phyloP scores from a whole-genome alignment of 139 green algal species.

The Tetradesmus obliquus region DNA sequence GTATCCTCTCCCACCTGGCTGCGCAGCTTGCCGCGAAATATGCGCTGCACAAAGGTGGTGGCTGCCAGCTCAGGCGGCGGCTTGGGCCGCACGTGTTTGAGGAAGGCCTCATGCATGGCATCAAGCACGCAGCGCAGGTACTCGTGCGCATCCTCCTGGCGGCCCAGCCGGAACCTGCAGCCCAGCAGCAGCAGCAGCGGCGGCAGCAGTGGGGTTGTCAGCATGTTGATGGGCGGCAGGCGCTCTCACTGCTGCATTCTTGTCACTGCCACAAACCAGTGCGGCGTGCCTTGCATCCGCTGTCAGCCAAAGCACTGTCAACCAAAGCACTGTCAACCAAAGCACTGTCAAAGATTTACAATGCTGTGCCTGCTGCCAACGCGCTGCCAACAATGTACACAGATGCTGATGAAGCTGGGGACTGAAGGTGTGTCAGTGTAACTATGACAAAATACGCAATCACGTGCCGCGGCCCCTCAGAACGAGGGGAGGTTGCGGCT shows the following conservation, averaged over 20 bases:
- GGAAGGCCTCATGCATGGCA: constrained; percentile 85
- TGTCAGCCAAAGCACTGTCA: no score
- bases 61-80: constrained; percentile 71
- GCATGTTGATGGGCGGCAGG: no score
- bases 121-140: constrained; percentile 92
- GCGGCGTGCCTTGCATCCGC: no score
- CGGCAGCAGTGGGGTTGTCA: neutral
- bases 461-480: constrained; percentile 35
- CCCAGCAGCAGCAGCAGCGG: neutral
- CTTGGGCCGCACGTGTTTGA: constrained; percentile 65
- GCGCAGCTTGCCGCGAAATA: constrained; percentile 91
- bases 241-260: no score
- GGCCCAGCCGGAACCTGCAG: constrained; percentile 84
- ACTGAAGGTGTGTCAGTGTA: constrained; percentile 69
- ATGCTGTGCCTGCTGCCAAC: no score
- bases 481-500: constrained; percentile 31
- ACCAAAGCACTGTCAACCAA: no score
- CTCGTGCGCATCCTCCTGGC: constrained; percentile 94
- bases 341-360: no score
- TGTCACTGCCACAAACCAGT: no score
- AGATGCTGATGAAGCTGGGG: neutral
- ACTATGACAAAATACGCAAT: constrained; percentile 70
- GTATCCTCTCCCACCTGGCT: no score
- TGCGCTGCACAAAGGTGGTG: constrained; percentile 88
- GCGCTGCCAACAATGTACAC: no score